Base-by-base conservation (phyloP, 441 rosid species). In the Pelargonium citronellum region DNA sequence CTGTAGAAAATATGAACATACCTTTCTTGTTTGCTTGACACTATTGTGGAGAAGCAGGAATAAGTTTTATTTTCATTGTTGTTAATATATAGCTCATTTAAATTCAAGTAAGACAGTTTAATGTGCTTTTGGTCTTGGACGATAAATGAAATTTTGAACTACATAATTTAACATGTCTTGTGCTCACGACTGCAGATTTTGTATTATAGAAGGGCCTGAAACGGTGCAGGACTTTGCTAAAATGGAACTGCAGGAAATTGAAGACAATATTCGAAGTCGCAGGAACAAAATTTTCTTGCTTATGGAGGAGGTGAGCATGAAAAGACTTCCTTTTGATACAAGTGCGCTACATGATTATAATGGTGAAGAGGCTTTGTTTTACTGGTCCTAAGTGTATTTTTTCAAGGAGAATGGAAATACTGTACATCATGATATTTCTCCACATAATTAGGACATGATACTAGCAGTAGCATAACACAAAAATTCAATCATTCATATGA, bases 201-300 rank as follows among this genome's bases (percentile, higher is more conserved):
- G 98, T 77, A 94, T 94, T 62, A 94, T 94, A 75, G 98, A 94
- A 87, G 98, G 98, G 15, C 98, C 98, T 27, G 97, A 90, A 77
- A 90, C 97, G 51, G 96, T 91, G 57, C 89, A 88, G 71, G 97
- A 89, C 82, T 94, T 94, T 75, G 92, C 89, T 13, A 82, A 87
- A 74, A 94, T 94, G 98, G 92, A 91, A 73, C 75, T 87, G 34
- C 91, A 76, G 80, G 98, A 94, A 85, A 90, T 94, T 82, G 93
- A 88, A 69, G 98, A 94, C 70, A 94, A 94, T 73, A 88, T 94
- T 81, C 79, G 92, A 49, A 94, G 95, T 81, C 85, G 98, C n/a
- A 81, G 98, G 10, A 94, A 94, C 83, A 94, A 94, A 79, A 94
- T 91, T 75, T 90, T 94, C 82, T 80, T 91, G 81, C 98, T 87